phyloP scores from a whole-genome alignment of 1,284 basidiomycete species.

The Pyrrhoderma noxium region DNA sequence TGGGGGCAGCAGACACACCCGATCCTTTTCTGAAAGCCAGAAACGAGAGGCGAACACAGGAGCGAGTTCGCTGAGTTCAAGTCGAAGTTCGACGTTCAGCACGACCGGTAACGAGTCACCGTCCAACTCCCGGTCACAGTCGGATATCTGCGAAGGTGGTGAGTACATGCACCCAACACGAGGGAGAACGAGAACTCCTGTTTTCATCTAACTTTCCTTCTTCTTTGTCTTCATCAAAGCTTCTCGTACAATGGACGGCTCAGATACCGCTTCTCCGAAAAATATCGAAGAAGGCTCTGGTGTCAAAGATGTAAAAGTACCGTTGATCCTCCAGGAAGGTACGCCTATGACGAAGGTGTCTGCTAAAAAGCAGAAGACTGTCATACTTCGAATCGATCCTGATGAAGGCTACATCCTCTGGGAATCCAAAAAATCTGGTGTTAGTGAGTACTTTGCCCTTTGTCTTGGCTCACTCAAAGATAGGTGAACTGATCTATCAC shows the following conservation, averaged over 20 bases:
- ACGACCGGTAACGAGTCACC: too few relatives aligned
- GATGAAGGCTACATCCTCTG: constrained; percentile 79
- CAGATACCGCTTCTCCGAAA: too few relatives aligned
- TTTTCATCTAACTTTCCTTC: too few relatives aligned
- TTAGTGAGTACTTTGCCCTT: constrained; percentile 43
- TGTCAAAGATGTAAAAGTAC: constrained; percentile 30
- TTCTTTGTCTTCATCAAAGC: too few relatives aligned
- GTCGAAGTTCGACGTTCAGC: constrained; percentile 2
- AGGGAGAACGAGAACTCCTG: too few relatives aligned
- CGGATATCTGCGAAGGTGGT: constrained; percentile 17
- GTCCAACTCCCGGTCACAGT: too few relatives aligned
- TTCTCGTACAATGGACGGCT: too few relatives aligned
- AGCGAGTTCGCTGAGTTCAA: not conserved
- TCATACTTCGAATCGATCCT: constrained; percentile 69
- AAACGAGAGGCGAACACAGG: not conserved
- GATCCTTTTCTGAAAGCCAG: constrained; percentile 8
- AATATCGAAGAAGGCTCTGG: too few relatives aligned
- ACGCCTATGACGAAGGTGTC: constrained; percentile 85
- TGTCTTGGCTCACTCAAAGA: not conserved
- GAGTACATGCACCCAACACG: not conserved
- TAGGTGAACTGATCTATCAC: too few relatives aligned
- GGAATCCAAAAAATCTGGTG: constrained; percentile 71
- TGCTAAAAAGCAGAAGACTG: constrained; percentile 72
- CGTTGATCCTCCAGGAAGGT: constrained; percentile 48
- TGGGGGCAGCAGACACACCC: not conserved